Conservation (phyloP, 2,329 filamentous ascomycete genomes). For the Teratosphaeria gauchensis region DNA sequence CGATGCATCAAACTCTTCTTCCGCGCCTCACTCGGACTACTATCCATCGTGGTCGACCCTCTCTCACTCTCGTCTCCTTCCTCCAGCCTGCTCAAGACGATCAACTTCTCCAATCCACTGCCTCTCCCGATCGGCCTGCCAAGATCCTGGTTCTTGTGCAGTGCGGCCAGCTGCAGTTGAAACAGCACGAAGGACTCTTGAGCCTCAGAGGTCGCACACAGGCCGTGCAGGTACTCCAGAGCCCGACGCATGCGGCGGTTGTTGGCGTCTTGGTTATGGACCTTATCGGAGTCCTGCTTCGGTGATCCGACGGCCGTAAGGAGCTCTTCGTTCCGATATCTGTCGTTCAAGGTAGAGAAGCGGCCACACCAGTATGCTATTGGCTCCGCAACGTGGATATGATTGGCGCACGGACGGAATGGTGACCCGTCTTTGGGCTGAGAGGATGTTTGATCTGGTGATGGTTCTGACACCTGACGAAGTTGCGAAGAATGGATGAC, state of each 20-base stretch:
- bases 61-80: not conserved
- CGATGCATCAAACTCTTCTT: conserved; percentile 26
- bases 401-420: not conserved
- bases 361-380: conserved; percentile 54
- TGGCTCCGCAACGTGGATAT: conserved; percentile 22
- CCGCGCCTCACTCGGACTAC: conserved; percentile 11
- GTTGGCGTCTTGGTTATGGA: conserved; percentile 21
- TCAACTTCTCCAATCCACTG: conserved; percentile 7
- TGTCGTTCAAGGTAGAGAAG: conserved; percentile 49
- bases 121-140: conserved; percentile 9
- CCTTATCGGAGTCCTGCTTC: conserved; percentile 16
- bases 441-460: not conserved
- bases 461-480: not conserved
- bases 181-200: conserved; percentile 21
- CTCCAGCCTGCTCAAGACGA: conserved; percentile 4
- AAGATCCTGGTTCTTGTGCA: conserved; percentile 15
- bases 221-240: conserved; percentile 17
- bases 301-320: conserved; percentile 20
- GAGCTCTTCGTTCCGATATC: conserved; percentile 38
- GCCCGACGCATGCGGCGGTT: conserved; percentile 19
- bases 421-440: not conserved
- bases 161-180: conserved; percentile 18
- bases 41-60: not conserved
- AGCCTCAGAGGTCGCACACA: conserved; percentile 22
- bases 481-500: not conserved